These are phyloP conservation scores for Elaeis guineensis DNA, from an alignment of 176 grass and related monocot species.

Conservation along the genomic window DNA sequence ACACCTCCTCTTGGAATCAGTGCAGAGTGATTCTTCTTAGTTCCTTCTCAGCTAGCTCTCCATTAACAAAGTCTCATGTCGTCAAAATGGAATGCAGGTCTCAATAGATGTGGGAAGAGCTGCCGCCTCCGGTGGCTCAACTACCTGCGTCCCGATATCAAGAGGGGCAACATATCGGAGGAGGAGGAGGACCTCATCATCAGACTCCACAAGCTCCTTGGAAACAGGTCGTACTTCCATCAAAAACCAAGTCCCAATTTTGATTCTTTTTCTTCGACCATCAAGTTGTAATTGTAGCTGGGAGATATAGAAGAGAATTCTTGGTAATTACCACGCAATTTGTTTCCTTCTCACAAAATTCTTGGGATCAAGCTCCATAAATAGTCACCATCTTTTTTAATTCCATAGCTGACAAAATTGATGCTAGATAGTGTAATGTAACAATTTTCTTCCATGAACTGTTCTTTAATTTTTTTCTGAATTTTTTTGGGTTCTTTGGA, in stretches of 20 bases:
- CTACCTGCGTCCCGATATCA: constrained; percentile 17
- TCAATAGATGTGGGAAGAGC: constrained; percentile 11
- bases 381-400: too few species aligned
- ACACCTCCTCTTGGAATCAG: too few species aligned
- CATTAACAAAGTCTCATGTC: background rate
- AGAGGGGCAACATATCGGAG: constrained; percentile 14
- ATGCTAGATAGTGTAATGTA: too few species aligned
- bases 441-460: too few species aligned
- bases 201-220: constrained; percentile 12
- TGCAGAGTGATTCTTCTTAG: too few species aligned
- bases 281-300: background rate
- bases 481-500: background rate
- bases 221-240: background rate
- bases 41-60: background rate
- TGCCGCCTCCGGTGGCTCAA: constrained; percentile 17
- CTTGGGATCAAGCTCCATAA: too few species aligned
- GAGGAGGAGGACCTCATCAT: constrained; percentile 16
- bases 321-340: too few species aligned
- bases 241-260: background rate
- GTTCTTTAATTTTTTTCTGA: too few species aligned
- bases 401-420: too few species aligned
- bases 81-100: background rate
- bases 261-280: background rate
- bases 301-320: background rate
- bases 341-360: too few species aligned